Base-by-base conservation (phyloP, 2,329 filamentous ascomycete genomes). In the Aspergillus sp. region DNA sequence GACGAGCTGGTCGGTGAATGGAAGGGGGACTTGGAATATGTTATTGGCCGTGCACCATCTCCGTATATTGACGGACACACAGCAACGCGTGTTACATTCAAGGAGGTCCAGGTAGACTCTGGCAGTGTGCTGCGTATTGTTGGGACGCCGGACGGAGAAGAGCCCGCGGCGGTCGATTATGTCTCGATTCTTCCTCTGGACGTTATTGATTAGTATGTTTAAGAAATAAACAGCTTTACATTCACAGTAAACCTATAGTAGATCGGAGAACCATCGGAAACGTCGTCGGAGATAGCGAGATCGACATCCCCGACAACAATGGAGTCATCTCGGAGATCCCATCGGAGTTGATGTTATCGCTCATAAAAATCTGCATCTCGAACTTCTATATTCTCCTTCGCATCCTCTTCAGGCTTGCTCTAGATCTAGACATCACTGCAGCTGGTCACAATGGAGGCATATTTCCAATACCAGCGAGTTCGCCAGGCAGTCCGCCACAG, bases 101-200 rank as follows among this genome's bases (percentile, higher is more conserved):
- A 70, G 11, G 73, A 70, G 0, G 75, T 88, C 0, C 65, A 75
- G 15, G 72, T 88, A 6, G 64, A 69, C 40, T 79, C 77, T 54
- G 85, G 85, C 0, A 81, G 84, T 61, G 66, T 70, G 54, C 61
- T 89, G 53, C 82, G 76, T 63, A 79, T 89, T 58, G 78, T 83
- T 3, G 86, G 86, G 0, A 75, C 64, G 30, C 80, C 87, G 0
- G 77, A 87, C 69, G 86, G 86, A 0, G 74, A 77, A 24, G 88
- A 90, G 74, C 79, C 79, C 11, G 88, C 87, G 51, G 85, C 87
- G 4, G 54, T 90, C 60, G 87, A 90, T 73, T 90, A 90, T 70
- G 72, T 90, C 42, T 80, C 81, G 4, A 72, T 90, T 49, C 67
- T 90, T 57, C 87, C 87, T 0, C 65, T 71, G 3, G 85, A 84